Percentiles rank a stretch among this genome's conserved stretches.
Conservation (phyloP, 2,329 filamentous ascomycete species). For the Fusarium paranaense region DNA sequence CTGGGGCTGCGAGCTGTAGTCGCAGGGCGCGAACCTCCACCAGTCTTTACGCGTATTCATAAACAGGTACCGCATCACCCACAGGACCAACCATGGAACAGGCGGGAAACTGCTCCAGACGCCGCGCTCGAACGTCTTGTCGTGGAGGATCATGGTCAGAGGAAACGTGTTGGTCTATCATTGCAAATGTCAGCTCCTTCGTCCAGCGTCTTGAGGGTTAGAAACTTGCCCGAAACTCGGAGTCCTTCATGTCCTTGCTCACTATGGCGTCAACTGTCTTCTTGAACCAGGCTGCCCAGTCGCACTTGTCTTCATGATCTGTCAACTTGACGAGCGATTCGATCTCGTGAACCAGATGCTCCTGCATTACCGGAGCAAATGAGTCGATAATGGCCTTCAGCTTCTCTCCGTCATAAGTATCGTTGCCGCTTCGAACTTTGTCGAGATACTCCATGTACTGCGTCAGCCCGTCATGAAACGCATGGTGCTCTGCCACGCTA, state of each 20-base stretch:
- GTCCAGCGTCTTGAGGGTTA: background rate
- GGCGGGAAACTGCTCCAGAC: slow-evolving; percentile 44
- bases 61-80: slow-evolving; percentile 51
- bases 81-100: slow-evolving; percentile 40
- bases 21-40: slow-evolving; percentile 52
- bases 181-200: background rate
- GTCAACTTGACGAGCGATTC: slow-evolving; percentile 49
- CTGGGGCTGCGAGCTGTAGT: slow-evolving; percentile 44
- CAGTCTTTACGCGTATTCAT: slow-evolving; percentile 50
- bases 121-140: slow-evolving; percentile 42
- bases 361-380: slow-evolving; percentile 48
- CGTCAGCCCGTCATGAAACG: slow-evolving; percentile 52
- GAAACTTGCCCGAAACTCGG: slow-evolving; percentile 29
- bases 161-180: slow-evolving; percentile 39
- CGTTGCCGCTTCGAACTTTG: slow-evolving; percentile 41
- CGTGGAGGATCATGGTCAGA: slow-evolving; percentile 43
- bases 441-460: slow-evolving; percentile 48
- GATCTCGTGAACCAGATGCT: slow-evolving; percentile 56
- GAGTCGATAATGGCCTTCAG: slow-evolving; percentile 35
- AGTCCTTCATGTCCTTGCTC: slow-evolving; percentile 24
- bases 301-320: slow-evolving; percentile 49
- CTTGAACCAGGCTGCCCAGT: slow-evolving; percentile 49
- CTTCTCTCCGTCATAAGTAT: slow-evolving; percentile 48
- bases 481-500: slow-evolving; percentile 56
- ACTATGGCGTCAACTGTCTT: slow-evolving; percentile 29